These are phyloP conservation scores for Cyclotella choctawhatcheeana DNA, from an alignment of 108 stramenopile species.

Conservation along the genomic window DNA sequence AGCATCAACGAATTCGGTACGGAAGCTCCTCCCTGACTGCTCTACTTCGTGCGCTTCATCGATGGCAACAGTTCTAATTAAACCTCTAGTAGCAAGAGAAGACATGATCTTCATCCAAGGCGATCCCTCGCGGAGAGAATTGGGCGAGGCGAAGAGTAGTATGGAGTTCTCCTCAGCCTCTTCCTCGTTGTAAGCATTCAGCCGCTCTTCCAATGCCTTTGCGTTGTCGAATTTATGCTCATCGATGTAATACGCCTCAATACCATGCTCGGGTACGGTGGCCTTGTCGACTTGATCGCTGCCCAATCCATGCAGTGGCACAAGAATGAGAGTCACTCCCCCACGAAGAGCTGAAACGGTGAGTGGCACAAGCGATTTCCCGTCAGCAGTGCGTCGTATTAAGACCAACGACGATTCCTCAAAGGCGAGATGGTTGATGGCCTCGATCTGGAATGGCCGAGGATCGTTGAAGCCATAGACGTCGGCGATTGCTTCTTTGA, in stretches of 20 bases:
- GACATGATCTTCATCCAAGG: neutral
- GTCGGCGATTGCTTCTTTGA: neutral
- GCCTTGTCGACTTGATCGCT: constrained; percentile 22
- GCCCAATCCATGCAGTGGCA: constrained; percentile 12
- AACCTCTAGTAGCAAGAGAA: neutral
- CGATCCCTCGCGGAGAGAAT: neutral
- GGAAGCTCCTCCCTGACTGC: neutral
- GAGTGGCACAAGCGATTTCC: constrained; percentile 11
- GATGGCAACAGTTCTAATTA: neutral
- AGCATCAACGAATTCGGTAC: neutral
- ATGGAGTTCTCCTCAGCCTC: neutral
- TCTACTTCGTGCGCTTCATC: neutral
- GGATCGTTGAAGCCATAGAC: neutral
- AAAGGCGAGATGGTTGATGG: neutral
- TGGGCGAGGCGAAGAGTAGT: neutral
- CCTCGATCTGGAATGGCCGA: too few relatives aligned
- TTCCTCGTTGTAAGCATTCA: neutral
- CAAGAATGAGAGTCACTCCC: neutral
- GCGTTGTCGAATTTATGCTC: neutral
- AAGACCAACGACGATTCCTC: neutral
- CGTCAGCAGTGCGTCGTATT: constrained; percentile 1
- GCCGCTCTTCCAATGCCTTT: neutral
- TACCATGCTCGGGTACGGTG: too few relatives aligned
- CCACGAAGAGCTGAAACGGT: neutral
- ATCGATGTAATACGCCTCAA: constrained; percentile 18